phyloP scores from a whole-genome alignment of 345 rosid genomes.

The Pistacia atlantica region DNA sequence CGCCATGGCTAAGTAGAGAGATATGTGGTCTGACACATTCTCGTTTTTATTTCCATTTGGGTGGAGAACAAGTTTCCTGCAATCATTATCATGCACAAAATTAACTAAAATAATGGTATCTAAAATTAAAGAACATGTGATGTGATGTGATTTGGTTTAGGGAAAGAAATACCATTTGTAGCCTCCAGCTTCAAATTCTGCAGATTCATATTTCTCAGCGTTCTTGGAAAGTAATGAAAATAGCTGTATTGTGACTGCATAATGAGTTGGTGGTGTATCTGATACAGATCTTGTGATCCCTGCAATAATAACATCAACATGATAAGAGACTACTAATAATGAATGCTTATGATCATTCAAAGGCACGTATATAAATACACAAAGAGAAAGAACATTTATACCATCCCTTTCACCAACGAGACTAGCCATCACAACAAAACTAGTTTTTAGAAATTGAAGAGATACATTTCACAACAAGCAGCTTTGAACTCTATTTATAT shows the following conservation, averaged over 20 bases:
- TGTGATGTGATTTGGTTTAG: not conserved
- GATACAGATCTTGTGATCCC: conserved; percentile 44
- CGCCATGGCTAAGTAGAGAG: conserved; percentile 50
- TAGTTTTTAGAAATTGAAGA: too few species aligned
- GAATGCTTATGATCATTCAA: too few species aligned
- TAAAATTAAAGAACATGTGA: too few species aligned
- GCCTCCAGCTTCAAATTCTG: conserved; percentile 67
- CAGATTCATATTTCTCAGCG: conserved; percentile 59
- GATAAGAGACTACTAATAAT: not conserved
- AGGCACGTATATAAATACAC: too few species aligned
- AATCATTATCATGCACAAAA: not conserved
- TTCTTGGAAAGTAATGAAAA: conserved; percentile 49
- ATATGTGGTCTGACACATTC: conserved; percentile 50
- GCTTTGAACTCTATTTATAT: not conserved
- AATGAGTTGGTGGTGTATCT: conserved; percentile 55
- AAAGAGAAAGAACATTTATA: not conserved
- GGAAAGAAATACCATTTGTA: conserved; percentile 54
- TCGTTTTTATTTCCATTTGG: conserved; percentile 70
- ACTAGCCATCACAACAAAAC: conserved; percentile 21
- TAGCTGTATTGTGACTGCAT: conserved; percentile 47
- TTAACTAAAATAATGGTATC: too few species aligned
- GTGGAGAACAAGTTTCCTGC: conserved; percentile 59
- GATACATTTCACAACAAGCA: too few species aligned
- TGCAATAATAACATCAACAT: conserved; percentile 18
- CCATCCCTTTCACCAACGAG: conserved; percentile 12